Conservation (phyloP, 805 yeast species). For the Kuraishia molischiana region DNA sequence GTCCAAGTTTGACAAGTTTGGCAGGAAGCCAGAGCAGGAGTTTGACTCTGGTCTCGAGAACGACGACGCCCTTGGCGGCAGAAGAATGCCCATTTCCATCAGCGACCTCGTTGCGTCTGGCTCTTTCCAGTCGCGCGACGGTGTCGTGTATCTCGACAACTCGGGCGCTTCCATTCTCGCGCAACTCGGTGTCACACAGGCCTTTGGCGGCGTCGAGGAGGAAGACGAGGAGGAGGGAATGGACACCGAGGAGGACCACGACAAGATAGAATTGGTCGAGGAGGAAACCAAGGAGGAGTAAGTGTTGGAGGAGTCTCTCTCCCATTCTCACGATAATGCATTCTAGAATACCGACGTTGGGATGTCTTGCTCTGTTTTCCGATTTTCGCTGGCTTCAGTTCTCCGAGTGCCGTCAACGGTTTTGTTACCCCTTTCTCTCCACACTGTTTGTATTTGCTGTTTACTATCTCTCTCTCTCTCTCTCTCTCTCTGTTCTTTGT, state of each 20-base stretch:
- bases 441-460: too few relatives aligned
- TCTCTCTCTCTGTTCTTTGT: too few relatives aligned
- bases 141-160: constrained; percentile 2
- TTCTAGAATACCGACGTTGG: too few relatives aligned
- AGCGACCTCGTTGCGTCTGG: neutral
- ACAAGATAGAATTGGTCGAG: constrained; percentile 3
- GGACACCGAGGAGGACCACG: constrained; percentile 1
- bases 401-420: too few relatives aligned
- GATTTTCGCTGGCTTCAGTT: too few relatives aligned
- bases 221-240: neutral
- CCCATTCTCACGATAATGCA: neutral
- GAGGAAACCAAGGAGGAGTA: too few relatives aligned
- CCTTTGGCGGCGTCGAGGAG: neutral
- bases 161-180: constrained; percentile 1
- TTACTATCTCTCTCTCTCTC: too few relatives aligned
- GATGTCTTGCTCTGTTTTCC: too few relatives aligned
- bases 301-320: neutral
- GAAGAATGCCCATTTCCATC: neutral
- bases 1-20: constrained; percentile 1
- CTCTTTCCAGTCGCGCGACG: neutral
- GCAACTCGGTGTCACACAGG: neutral
- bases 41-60: constrained; percentile 1
- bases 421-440: too few relatives aligned
- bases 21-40: neutral
- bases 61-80: neutral